These are phyloP conservation scores for Sugiyamaella novakii DNA, from an alignment of 1,139 yeast species.

Conservation along the genomic window DNA sequence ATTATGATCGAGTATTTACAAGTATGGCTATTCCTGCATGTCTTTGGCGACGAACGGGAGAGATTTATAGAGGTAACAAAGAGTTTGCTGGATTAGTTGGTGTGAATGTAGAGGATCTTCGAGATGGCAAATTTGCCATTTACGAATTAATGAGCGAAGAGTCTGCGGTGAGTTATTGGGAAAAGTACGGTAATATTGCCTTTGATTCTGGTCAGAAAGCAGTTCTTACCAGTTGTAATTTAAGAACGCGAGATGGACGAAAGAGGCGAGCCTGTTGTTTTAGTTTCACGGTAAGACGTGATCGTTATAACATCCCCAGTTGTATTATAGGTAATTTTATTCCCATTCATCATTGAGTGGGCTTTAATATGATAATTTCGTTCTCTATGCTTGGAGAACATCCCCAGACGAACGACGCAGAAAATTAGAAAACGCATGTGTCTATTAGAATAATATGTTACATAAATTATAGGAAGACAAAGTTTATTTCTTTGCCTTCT, in stretches of 20 bases:
- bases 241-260: conserved; percentile 81
- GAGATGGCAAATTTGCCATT: conserved; percentile 90
- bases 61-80: conserved; percentile 90
- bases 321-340: conserved; percentile 96
- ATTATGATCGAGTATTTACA: conserved; percentile 93
- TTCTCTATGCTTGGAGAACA: too few species aligned
- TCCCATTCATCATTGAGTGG: conserved; percentile 58
- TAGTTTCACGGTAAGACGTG: conserved; percentile 91
- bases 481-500: conserved; percentile 15
- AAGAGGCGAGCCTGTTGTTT: conserved; percentile 87
- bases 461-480: conserved; percentile 9
- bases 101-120: conserved; percentile 86
- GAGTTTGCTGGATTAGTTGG: conserved; percentile 95
- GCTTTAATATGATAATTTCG: background rate
- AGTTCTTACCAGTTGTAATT: conserved; percentile 86
- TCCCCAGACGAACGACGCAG: too few species aligned
- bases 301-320: conserved; percentile 91
- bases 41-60: conserved; percentile 96
- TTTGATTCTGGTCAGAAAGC: conserved; percentile 96
- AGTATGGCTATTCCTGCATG: conserved; percentile 99
- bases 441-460: conserved; percentile 10
- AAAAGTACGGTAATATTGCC: conserved; percentile 94
- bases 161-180: conserved; percentile 98
- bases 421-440: too few species aligned
- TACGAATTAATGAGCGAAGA: conserved; percentile 96